phyloP scores from a whole-genome alignment of 352 stramenopile genomes.

The Globisporangium yorkense region DNA sequence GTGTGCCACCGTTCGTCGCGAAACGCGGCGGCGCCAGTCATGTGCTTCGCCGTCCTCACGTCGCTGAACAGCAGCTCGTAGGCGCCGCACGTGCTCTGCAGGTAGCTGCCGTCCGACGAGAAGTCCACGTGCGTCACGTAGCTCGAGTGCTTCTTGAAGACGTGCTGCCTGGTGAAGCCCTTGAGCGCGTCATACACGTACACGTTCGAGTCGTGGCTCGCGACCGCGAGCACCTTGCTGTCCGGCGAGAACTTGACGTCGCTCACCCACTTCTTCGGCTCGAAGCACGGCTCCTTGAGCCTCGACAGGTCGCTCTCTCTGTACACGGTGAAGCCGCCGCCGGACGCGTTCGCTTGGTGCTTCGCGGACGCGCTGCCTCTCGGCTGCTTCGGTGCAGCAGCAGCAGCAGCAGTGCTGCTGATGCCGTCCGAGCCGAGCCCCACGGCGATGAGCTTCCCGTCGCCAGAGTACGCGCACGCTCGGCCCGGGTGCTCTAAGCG shows the following conservation, averaged over 20 bases:
- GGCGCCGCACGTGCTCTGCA: conserved; percentile 72
- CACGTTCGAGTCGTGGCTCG: conserved; percentile 67
- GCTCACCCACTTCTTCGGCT: conserved; percentile 65
- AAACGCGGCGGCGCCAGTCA: conserved; percentile 74
- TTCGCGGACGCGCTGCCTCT: conserved; percentile 11
- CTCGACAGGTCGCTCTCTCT: conserved; percentile 36
- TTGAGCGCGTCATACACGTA: conserved; percentile 77
- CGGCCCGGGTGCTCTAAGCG: conserved; percentile 39
- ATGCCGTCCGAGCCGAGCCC: conserved; percentile 51
- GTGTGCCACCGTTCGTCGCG: conserved; percentile 89
- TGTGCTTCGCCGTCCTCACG: conserved; percentile 44
- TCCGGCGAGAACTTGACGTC: conserved; percentile 73
- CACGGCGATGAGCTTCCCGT: conserved; percentile 88
- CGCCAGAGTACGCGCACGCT: conserved; percentile 80
- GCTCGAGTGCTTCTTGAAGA: conserved; percentile 79
- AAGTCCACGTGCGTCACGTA: conserved; percentile 81
- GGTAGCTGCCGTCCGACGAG: conserved; percentile 49
- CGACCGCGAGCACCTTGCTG: conserved; percentile 47
- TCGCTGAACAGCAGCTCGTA: conserved; percentile 91
- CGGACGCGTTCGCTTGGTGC: conserved; percentile 16
- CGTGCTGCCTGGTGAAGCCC: conserved; percentile 46
- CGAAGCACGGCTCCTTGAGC: conserved; percentile 40
- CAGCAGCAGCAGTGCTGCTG: background rate
- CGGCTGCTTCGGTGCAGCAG: conserved; percentile 3
- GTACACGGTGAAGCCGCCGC: conserved; percentile 63